Evolutionary conservation across 2,329 filamentous ascomycete species (phyloP).

Genomic region (Colletotrichum lini): DNA sequence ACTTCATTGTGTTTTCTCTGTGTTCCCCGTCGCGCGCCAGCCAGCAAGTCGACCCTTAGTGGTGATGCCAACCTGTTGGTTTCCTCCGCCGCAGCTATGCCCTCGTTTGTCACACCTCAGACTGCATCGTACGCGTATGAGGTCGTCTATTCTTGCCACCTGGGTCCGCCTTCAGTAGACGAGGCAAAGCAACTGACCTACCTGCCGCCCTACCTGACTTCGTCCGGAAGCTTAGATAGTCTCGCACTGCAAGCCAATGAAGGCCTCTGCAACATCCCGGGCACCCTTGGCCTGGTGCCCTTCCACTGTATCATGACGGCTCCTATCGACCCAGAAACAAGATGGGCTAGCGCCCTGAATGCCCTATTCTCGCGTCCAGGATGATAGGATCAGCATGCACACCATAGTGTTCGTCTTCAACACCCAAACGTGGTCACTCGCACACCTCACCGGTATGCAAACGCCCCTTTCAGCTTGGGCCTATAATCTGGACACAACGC

Average conservation of each 20-base stretch:
- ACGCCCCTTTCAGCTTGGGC: neutral
- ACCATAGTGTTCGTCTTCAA: neutral
- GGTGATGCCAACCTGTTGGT: slow-evolving; percentile 13
- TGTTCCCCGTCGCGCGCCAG: slow-evolving; percentile 21
- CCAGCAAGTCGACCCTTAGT: slow-evolving; percentile 2
- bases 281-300: slow-evolving; percentile 7
- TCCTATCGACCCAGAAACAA: slow-evolving; percentile 29
- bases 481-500: slow-evolving; percentile 16
- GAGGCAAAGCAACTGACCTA: slow-evolving; percentile 9
- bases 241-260: slow-evolving; percentile 25
- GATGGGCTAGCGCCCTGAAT: slow-evolving; percentile 5
- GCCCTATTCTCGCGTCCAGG: slow-evolving; percentile 16
- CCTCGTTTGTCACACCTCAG: slow-evolving; percentile 33
- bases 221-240: neutral
- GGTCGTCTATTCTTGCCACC: slow-evolving; percentile 36
- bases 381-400: slow-evolving; percentile 5
- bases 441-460: slow-evolving; percentile 24
- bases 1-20: slow-evolving; percentile 17
- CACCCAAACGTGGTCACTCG: slow-evolving; percentile 9
- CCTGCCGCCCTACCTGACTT: slow-evolving; percentile 23
- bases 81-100: slow-evolving; percentile 9
- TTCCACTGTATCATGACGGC: slow-evolving; percentile 11
- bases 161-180: neutral
- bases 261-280: neutral
- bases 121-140: neutral